Base-by-base conservation (phyloP, 768 basidiomycete species). In the Boletus subparvulus region DNA sequence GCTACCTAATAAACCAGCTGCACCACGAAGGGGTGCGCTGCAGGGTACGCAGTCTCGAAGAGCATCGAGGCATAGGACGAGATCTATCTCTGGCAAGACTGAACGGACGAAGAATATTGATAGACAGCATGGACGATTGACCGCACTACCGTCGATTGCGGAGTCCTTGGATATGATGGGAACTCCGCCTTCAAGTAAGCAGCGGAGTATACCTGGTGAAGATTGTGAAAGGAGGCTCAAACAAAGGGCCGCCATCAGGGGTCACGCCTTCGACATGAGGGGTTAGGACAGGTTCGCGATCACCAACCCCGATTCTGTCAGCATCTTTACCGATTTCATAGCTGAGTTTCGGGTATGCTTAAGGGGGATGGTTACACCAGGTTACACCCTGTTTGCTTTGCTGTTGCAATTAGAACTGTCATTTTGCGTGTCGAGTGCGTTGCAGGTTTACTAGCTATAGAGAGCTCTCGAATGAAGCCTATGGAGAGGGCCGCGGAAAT, bases 141-240 rank as follows among this genome's bases (percentile, higher is more conserved):
- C 37, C 21, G 55, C 42, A 41, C 30, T 33, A 16, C 35, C 59
- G 21, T 45, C 50, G 40, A 47, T 28, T 47, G 40, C 51, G 37
- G 60, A 61, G 32, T 32, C 59, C 39, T 58, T 65, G 56, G 63
- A 69, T 21, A 37, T 43, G 50, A 35, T 35, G 44, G 59, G 52
- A 58, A 46, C 50, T 13, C 52, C 50, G 24, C 39, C 55, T 26
- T 60, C 60, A n/a, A 58, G 47, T 56, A 69, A 63, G 51, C 65
- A 65, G 49, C 69, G 65, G 57, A 61, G 59, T 59, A 64, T 71
- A 64, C 70, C 71, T 39, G 71, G 70, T 71, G 16, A 71, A 68
- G 69, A 73, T 71, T 50, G 44, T 68, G 52, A 71, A 67, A 41
- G 61, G 55, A 16, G 52, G 52, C 7, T n/a, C 59, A 44, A 60